Conservation (phyloP, 2,329 filamentous ascomycete species). For the Paracoccidioides brasiliensis region DNA sequence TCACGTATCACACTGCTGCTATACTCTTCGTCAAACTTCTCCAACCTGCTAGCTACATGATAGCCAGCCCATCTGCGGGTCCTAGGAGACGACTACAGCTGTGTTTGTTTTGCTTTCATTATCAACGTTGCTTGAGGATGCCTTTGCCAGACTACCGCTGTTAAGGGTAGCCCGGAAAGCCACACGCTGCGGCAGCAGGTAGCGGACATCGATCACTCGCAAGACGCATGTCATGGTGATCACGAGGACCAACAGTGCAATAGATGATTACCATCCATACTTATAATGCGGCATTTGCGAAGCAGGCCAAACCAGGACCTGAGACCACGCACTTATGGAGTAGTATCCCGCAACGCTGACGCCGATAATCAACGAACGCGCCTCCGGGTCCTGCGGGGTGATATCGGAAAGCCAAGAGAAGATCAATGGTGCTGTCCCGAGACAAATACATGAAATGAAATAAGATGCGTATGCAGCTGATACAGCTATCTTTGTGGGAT, state of each 20-base stretch:
- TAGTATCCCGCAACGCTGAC: background rate
- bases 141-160: no score
- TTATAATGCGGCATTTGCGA: background rate
- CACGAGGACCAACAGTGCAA: background rate
- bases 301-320: background rate
- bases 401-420: background rate
- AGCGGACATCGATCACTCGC: background rate
- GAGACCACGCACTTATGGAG: background rate
- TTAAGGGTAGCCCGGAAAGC: background rate
- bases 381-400: background rate
- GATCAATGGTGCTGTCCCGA: background rate
- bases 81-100: no score
- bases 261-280: background rate
- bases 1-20: no score
- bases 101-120: no score
- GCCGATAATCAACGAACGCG: background rate
- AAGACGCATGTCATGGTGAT: background rate
- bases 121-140: no score
- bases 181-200: background rate
- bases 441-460: background rate
- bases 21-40: no score
- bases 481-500: background rate
- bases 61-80: no score
- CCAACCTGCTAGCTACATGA: no score
- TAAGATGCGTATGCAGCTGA: background rate